These are phyloP conservation scores for Penicillium sp. DNA, from an alignment of 2,329 filamentous ascomycete species.

Conservation along the genomic window DNA sequence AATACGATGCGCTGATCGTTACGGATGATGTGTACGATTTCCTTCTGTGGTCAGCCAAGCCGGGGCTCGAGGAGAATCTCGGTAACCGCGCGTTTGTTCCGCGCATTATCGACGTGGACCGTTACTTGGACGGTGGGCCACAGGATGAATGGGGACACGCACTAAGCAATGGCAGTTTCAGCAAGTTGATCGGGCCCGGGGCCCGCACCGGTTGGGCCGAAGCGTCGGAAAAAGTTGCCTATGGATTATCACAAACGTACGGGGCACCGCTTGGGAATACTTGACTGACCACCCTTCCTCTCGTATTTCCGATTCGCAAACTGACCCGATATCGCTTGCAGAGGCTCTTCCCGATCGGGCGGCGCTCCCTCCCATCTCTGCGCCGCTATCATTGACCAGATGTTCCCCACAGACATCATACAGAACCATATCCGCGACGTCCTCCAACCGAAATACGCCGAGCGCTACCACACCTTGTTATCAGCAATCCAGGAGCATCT, in stretches of 20 bases:
- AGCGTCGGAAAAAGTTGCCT: slow-evolving; percentile 61
- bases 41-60: slow-evolving; percentile 68
- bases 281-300: not conserved
- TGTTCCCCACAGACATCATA: slow-evolving; percentile 54
- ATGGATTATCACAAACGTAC: slow-evolving; percentile 60
- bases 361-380: slow-evolving; percentile 61
- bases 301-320: not conserved
- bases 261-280: slow-evolving; percentile 24
- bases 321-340: slow-evolving; percentile 28
- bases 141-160: slow-evolving; percentile 72
- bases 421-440: slow-evolving; percentile 54
- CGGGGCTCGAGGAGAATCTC: slow-evolving; percentile 5
- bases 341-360: slow-evolving; percentile 59
- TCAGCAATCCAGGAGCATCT: slow-evolving; percentile 60
- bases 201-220: slow-evolving; percentile 87
- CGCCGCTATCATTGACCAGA: slow-evolving; percentile 56
- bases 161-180: slow-evolving; percentile 85
- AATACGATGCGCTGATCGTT: slow-evolving; percentile 78
- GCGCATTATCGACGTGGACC: slow-evolving; percentile 76
- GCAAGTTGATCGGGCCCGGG: slow-evolving; percentile 81
- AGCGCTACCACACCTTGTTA: slow-evolving; percentile 57
- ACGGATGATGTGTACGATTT: slow-evolving; percentile 95
- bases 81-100: slow-evolving; percentile 56
- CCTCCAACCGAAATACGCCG: slow-evolving; percentile 57
- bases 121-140: slow-evolving; percentile 61